Evolutionary conservation across 176 grass and related monocot genomes (phyloP).

Genomic region (Dendrocalamus sinicus): DNA sequence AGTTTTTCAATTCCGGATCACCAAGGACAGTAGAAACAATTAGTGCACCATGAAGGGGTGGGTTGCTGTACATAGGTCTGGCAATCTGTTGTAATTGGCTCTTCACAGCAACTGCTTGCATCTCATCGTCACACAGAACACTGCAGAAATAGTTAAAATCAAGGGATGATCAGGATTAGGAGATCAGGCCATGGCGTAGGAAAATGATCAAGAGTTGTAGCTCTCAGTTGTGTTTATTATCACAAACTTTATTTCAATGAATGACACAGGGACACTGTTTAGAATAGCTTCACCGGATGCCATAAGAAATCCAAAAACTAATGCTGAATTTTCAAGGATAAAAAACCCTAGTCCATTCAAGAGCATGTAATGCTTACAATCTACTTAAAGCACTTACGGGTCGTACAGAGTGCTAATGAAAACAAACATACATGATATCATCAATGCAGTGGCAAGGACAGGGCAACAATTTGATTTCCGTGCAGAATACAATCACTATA

Average conservation of each 20-base stretch:
- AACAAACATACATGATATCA: neutral
- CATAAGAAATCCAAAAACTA: conserved; percentile 3
- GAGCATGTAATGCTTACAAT: neutral
- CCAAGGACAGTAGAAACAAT: conserved; percentile 87
- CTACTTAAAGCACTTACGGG: neutral
- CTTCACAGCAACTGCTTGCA: conserved; percentile 87
- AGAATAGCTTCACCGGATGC: neutral
- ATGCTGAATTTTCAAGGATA: conserved; percentile 1
- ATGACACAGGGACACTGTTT: neutral
- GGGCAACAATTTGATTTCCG: neutral
- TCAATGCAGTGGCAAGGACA: neutral
- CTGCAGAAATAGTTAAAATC: conserved; percentile 48
- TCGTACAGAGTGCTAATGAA: neutral
- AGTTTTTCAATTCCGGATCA: conserved; percentile 77
- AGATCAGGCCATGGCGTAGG: neutral
- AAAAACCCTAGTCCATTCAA: neutral
- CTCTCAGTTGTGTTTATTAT: neutral
- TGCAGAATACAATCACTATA: neutral
- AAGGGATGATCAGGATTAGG: neutral
- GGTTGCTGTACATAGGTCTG: conserved; percentile 95
- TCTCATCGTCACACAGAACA: conserved; percentile 90
- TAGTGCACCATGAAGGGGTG: conserved; percentile 83
- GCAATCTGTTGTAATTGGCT: conserved; percentile 97
- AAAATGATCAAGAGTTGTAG: conserved; percentile 11
- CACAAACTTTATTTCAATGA: neutral